Evolutionary conservation across 306 rosid species (phyloP).

Genomic region (Lathyrus aphaca): DNA sequence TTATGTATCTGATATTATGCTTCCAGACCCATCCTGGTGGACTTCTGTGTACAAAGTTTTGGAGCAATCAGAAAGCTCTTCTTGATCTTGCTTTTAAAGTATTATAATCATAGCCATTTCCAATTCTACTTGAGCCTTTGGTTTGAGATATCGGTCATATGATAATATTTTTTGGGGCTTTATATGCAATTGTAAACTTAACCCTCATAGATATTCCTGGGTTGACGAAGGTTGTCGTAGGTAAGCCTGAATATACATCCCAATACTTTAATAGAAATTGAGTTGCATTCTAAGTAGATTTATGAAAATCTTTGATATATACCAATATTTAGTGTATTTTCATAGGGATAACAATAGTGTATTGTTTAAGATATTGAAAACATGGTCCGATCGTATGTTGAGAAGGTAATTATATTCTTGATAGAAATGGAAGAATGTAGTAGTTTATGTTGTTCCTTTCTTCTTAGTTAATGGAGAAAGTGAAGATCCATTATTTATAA

Average conservation of each 20-base stretch:
- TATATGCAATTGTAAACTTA: slow-evolving; percentile 90
- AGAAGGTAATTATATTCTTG: slow-evolving; percentile 68
- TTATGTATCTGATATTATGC: too few relatives aligned
- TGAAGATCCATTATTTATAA: too few relatives aligned
- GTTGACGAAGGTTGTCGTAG: slow-evolving; percentile 98
- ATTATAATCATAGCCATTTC: too few relatives aligned
- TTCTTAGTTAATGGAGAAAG: too few relatives aligned
- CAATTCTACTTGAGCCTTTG: slow-evolving; percentile 20
- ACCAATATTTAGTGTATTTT: slow-evolving; percentile 40
- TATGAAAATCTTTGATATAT: slow-evolving; percentile 20
- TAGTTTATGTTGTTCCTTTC: too few relatives aligned
- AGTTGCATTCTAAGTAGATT: slow-evolving; percentile 26
- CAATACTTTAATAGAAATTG: slow-evolving; percentile 3
- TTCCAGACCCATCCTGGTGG: too few relatives aligned
- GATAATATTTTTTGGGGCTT: slow-evolving; percentile 40
- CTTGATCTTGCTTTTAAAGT: too few relatives aligned
- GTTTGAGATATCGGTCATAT: slow-evolving; percentile 34
- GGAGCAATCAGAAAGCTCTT: too few relatives aligned
- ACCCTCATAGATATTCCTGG: slow-evolving; percentile 99
- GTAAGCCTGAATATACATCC: slow-evolving; percentile 50
- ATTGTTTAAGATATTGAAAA: slow-evolving; percentile 97
- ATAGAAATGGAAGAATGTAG: slow-evolving; percentile 17
- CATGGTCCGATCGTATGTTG: slow-evolving; percentile 96
- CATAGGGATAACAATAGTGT: slow-evolving; percentile 87
- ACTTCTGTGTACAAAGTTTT: too few relatives aligned